Evolutionary conservation across 306 rosid species (phyloP).

Genomic region (Myrica gale): DNA sequence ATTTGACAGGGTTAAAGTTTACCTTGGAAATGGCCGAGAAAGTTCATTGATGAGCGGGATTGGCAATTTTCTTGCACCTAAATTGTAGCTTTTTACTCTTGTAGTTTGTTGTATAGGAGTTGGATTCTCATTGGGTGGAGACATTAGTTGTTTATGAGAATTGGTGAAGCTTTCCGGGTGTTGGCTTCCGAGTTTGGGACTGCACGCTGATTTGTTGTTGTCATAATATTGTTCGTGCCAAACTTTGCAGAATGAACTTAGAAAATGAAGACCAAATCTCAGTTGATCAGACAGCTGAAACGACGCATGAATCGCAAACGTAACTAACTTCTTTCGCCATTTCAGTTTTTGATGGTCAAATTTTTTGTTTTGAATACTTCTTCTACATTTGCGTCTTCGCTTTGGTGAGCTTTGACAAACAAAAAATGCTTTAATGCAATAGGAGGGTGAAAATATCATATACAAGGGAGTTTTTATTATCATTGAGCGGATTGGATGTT

Average conservation of each 20-base stretch:
- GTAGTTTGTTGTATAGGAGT: constrained; percentile 26
- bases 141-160: neutral
- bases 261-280: constrained; percentile 48
- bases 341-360: neutral
- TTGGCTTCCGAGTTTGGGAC: constrained; percentile 30
- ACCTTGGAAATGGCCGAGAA: constrained; percentile 21
- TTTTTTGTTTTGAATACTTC: neutral
- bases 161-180: constrained; percentile 11
- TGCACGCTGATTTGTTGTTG: constrained; percentile 27
- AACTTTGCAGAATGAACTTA: constrained; percentile 63
- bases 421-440: constrained; percentile 26
- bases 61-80: constrained; percentile 23
- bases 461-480: constrained; percentile 73
- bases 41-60: constrained; percentile 25
- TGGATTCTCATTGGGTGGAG: constrained; percentile 26
- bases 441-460: constrained; percentile 64
- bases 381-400: constrained; percentile 7
- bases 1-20: constrained; percentile 27
- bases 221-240: constrained; percentile 25
- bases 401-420: constrained; percentile 23
- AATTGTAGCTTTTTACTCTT: constrained; percentile 11
- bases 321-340: constrained; percentile 33
- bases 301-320: constrained; percentile 52
- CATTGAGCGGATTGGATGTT: constrained; percentile 66
- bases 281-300: constrained; percentile 38